A percentile compares a stretch with the other conserved stretches of the same genome.
These are phyloP conservation scores for Penicillium decumbens DNA, from an alignment of 2,329 filamentous ascomycete genomes.

Conservation along the genomic window DNA sequence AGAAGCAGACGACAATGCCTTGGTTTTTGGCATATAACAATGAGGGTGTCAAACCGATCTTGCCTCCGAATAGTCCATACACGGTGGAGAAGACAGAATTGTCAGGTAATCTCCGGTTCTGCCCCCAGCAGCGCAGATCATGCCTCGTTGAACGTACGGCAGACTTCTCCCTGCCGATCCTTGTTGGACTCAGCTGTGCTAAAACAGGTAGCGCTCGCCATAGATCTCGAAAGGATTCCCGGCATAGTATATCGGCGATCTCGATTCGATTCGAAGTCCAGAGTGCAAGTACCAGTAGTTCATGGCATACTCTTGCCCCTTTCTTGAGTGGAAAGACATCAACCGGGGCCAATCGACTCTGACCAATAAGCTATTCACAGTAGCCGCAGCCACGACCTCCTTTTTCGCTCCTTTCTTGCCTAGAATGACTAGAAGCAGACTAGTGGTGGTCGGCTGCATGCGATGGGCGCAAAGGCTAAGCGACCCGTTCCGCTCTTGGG, in stretches of 20 bases:
- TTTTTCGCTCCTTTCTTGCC: neutral
- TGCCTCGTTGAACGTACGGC: neutral
- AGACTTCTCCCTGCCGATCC: conserved; percentile 1
- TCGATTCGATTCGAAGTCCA: conserved; percentile 3
- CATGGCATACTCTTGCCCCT: neutral
- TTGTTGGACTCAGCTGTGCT: neutral
- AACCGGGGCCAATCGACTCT: neutral
- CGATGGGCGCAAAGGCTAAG: conserved; percentile 4
- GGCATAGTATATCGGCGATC: neutral
- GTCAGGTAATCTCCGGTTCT: conserved; percentile 14
- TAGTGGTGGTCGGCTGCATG: conserved; percentile 1
- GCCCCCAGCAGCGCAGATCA: conserved; percentile 6
- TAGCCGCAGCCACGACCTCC: conserved; percentile 7
- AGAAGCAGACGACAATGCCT: neutral
- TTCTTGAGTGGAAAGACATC: too few relatives aligned
- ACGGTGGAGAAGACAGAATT: conserved; percentile 3
- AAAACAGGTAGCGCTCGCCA: neutral
- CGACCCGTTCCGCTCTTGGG: conserved; percentile 5
- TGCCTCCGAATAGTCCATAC: neutral
- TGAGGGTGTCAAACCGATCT: neutral
- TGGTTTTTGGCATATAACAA: too few relatives aligned
- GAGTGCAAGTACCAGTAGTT: conserved; percentile 3
- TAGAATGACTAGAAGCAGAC: neutral
- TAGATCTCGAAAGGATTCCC: conserved; percentile 1
- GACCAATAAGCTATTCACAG: conserved; percentile 1